Evolutionary conservation across 441 rosid species (phyloP).

Genomic region (Theobroma grandiflorum): DNA sequence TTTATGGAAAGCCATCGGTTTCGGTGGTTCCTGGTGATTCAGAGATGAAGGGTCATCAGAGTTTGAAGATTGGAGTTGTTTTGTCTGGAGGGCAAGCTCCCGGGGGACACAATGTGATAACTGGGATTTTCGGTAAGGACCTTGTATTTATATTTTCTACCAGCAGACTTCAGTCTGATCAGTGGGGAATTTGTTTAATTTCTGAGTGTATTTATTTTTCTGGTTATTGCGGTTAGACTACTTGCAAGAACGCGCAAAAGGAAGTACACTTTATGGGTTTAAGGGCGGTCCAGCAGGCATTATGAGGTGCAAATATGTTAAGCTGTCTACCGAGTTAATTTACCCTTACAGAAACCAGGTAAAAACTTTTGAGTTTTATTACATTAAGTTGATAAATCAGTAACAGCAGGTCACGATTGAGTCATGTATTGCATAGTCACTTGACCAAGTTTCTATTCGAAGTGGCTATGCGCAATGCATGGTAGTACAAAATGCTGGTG

Average conservation of each 20-base stretch:
- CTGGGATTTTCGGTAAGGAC: conserved; percentile 81
- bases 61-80: conserved; percentile 92
- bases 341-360: conserved; percentile 93
- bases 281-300: conserved; percentile 98
- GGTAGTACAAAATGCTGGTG: neutral
- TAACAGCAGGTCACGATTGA: too few relatives aligned
- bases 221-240: conserved; percentile 58
- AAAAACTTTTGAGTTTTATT: neutral
- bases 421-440: neutral
- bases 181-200: neutral
- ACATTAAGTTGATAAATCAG: neutral
- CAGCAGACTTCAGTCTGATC: conserved; percentile 1
- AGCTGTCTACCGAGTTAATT: conserved; percentile 69
- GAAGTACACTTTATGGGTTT: conserved; percentile 84
- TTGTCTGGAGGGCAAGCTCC: conserved; percentile 99
- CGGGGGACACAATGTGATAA: conserved; percentile 99
- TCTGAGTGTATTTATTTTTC: neutral
- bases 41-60: conserved; percentile 41
- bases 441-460: neutral
- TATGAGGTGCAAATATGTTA: conserved; percentile 83
- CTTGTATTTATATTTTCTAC: neutral
- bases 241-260: conserved; percentile 77
- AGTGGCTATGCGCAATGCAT: neutral
- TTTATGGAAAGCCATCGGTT: conserved; percentile 91
- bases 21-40: conserved; percentile 57